phyloP scores from a whole-genome alignment of 768 basidiomycete species.

The Amanita fuliginea region DNA sequence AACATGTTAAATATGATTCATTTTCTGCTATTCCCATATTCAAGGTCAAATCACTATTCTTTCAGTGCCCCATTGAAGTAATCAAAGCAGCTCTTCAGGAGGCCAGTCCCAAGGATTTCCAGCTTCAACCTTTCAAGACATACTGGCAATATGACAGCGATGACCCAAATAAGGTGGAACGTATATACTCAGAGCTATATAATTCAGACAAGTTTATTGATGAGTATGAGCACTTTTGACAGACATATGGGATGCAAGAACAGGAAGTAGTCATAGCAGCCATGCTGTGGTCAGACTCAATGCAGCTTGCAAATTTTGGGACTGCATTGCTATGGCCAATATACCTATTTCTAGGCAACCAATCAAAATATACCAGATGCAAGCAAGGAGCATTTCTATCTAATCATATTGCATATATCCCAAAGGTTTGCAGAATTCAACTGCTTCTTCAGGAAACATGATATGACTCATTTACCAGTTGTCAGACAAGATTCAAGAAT shows the following conservation, averaged over 20 bases:
- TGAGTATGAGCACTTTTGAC: conserved; percentile 10
- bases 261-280: background rate
- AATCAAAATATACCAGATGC: background rate
- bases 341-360: background rate
- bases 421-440: conserved; percentile 16
- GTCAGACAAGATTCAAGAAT: conserved; percentile 18
- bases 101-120: conserved; percentile 12
- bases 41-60: conserved; percentile 16
- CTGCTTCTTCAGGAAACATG: background rate
- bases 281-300: conserved; percentile 1
- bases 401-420: conserved; percentile 30
- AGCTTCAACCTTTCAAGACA: conserved; percentile 19
- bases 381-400: conserved; percentile 2
- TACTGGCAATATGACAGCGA: conserved; percentile 9
- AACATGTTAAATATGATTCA: too few species aligned
- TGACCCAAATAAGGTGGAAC: conserved; percentile 7
- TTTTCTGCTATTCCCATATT: conserved; percentile 10
- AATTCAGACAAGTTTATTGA: conserved; percentile 15
- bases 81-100: conserved; percentile 14
- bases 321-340: background rate
- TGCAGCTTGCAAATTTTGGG: background rate
- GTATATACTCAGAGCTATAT: conserved; percentile 15
- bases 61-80: conserved; percentile 14
- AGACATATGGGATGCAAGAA: conserved; percentile 4
- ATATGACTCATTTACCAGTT: conserved; percentile 12